Evolutionary conservation across 148 eudicot species (phyloP).

Genomic region (Dianthus caryophyllus): DNA sequence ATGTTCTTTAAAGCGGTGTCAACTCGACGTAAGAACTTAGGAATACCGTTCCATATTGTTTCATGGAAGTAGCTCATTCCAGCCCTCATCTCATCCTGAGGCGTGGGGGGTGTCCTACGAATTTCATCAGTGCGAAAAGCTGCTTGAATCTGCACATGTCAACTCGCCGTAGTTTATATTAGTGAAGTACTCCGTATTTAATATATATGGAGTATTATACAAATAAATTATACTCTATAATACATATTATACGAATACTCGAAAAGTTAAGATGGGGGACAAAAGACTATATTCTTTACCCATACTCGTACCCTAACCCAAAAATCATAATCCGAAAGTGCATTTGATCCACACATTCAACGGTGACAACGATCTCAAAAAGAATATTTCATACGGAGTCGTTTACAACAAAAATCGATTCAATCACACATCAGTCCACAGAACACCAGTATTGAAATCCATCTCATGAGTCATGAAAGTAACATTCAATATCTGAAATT

Average conservation of each 20-base stretch:
- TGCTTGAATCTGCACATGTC: constrained; percentile 74
- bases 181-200: too few species aligned
- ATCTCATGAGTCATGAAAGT: constrained; percentile 13
- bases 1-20: constrained; percentile 97
- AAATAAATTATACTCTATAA: too few species aligned
- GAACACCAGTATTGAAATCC: neutral
- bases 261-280: too few species aligned
- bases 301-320: too few species aligned
- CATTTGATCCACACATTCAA: too few species aligned
- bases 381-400: neutral
- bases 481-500: constrained; percentile 5
- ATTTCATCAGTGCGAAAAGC: constrained; percentile 99
- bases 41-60: constrained; percentile 97
- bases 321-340: too few species aligned
- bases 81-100: constrained; percentile 99
- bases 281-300: too few species aligned
- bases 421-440: neutral
- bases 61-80: constrained; percentile 99
- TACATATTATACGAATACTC: too few species aligned
- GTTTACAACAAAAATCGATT: neutral
- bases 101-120: constrained; percentile 83
- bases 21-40: constrained; percentile 83
- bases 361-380: neutral
- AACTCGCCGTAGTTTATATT: too few species aligned
- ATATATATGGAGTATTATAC: too few species aligned